Conservation (phyloP, 208 protist genomes). For the Acanthamoeba sp. region DNA sequence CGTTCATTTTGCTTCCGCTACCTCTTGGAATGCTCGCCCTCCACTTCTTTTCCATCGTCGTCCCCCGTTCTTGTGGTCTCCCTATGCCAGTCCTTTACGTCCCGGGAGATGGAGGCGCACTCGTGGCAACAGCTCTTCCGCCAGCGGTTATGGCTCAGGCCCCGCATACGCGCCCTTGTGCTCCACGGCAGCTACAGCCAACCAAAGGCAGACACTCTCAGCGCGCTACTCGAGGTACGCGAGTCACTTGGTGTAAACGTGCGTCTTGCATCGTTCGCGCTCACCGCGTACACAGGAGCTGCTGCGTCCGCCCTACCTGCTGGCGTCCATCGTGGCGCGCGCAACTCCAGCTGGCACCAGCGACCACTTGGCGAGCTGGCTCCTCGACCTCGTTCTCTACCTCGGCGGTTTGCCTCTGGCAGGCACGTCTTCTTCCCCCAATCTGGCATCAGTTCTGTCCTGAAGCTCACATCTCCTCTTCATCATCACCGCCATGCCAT, state of each 20-base stretch:
- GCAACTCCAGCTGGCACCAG: neutral
- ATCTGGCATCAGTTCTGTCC: too few species aligned
- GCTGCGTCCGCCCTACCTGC: conserved; percentile 12
- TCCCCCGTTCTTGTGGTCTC: neutral
- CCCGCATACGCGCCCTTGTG: neutral
- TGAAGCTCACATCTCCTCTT: neutral
- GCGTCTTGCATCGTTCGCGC: too few species aligned
- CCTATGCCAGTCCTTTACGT: neutral
- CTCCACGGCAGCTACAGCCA: neutral
- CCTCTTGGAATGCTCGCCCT: neutral
- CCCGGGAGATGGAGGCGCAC: neutral
- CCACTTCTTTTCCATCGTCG: neutral
- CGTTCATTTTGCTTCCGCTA: neutral
- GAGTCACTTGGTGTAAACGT: too few species aligned
- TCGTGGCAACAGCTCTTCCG: neutral
- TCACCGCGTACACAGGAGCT: neutral
- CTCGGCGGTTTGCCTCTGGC: neutral
- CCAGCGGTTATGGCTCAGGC: neutral
- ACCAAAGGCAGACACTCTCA: too few species aligned
- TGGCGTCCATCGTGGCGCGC: neutral
- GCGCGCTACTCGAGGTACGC: too few species aligned
- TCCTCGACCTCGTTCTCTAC: neutral
- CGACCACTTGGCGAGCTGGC: neutral
- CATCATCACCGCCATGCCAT: neutral
- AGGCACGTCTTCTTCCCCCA: too few species aligned